These are phyloP conservation scores for Aspergillus novoparasiticus DNA, from an alignment of 2,329 filamentous ascomycete genomes.

Conservation along the genomic window DNA sequence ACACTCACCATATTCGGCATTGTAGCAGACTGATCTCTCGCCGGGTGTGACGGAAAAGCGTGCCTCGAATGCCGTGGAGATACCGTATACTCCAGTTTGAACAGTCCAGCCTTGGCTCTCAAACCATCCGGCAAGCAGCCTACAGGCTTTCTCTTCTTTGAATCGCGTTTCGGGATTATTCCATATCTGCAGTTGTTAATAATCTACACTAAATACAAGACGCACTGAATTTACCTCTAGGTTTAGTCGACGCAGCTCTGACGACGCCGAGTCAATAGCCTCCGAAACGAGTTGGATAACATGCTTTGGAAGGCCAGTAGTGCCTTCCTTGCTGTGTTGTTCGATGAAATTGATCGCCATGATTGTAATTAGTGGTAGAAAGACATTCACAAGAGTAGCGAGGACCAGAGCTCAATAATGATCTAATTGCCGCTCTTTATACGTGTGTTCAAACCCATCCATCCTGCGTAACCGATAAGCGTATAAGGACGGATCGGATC, in stretches of 20 bases:
- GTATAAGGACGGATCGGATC: neutral
- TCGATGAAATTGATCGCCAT: neutral
- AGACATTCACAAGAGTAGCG: neutral
- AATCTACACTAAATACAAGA: neutral
- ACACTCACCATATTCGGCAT: neutral
- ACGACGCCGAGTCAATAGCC: neutral
- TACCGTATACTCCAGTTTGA: neutral
- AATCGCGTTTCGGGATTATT: neutral
- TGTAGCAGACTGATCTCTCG: neutral
- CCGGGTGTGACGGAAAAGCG: neutral
- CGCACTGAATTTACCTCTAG: neutral
- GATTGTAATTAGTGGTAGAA: neutral
- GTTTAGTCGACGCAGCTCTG: neutral
- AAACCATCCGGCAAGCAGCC: neutral
- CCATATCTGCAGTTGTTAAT: neutral
- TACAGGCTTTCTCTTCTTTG: neutral
- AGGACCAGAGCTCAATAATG: fast-evolving
- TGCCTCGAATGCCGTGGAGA: neutral
- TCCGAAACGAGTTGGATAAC: neutral
- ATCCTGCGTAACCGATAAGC: neutral
- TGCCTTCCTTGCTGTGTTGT: neutral
- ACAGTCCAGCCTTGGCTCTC: neutral
- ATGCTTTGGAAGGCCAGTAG: neutral
- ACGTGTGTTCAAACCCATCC: neutral
- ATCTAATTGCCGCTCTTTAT: neutral